phyloP scores from a whole-genome alignment of 1,139 yeast species.

The Geotrichum aggregatum region DNA sequence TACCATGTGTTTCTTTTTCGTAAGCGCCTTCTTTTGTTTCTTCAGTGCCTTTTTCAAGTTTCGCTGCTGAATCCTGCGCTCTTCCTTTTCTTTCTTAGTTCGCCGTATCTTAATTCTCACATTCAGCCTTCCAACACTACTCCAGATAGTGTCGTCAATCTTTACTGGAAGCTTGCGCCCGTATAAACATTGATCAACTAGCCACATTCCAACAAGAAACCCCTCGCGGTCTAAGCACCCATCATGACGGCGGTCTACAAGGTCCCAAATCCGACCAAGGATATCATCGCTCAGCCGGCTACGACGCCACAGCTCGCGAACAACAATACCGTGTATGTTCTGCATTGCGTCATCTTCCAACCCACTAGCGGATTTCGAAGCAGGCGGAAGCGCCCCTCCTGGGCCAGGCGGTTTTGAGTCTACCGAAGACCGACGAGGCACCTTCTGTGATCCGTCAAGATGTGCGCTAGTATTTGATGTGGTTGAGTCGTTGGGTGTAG shows the following conservation, averaged over 20 bases:
- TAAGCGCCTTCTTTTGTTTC: constrained; percentile 2
- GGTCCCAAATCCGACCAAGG: constrained; percentile 65
- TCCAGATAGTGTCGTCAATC: constrained; percentile 42
- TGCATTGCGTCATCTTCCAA: constrained; percentile 41
- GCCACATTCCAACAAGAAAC: constrained; percentile 92
- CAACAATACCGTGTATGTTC: constrained; percentile 63
- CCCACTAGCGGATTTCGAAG: neutral
- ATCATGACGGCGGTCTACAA: constrained; percentile 72
- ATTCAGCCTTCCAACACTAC: constrained; percentile 42
- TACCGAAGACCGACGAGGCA: neutral
- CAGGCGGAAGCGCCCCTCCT: constrained; percentile 37
- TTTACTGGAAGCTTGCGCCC: constrained; percentile 80
- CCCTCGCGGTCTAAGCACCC: constrained; percentile 77
- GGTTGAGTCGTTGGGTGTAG: neutral
- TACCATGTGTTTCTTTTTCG: neutral
- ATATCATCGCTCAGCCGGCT: constrained; percentile 65
- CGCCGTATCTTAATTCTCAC: constrained; percentile 38
- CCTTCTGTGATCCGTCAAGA: neutral
- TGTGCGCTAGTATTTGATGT: neutral
- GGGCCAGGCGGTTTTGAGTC: neutral
- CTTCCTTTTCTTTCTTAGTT: constrained; percentile 24
- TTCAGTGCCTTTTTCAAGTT: constrained; percentile 1
- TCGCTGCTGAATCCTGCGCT: constrained; percentile 13
- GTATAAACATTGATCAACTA: constrained; percentile 90
- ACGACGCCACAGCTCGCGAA: constrained; percentile 72